Base-by-base conservation (phyloP, 345 rosid species). In the Orychophragmus violaceus region DNA sequence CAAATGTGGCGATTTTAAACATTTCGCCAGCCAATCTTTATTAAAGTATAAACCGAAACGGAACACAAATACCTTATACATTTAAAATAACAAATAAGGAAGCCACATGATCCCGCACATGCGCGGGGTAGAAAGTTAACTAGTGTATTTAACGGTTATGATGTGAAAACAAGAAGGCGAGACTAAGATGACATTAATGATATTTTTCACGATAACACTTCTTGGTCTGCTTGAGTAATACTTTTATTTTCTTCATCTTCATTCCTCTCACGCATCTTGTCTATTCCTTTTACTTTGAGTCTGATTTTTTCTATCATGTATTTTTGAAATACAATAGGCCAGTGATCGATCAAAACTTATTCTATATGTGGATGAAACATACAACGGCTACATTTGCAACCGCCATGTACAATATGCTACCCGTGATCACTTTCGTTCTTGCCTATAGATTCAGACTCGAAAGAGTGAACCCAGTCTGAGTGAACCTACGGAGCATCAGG, bases 381-480 rank as follows among this genome's bases (percentile, higher is more conserved):
- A 86, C 97, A 0, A 90, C 96, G 0, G 99, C 90, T 5, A 93
- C 99, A 13, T 88, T 88, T 60, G 88, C 97, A 46, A 80, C 89
- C 1, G 89, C 99, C 59, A 82, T 90, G 84, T 63, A 82, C 76
- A 93, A 93, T 28, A n/a, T 93, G 69, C 79, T 94, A 56, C 99
- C 99, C 0, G 97, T 96, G 29, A 80, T 87, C 50, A 87, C 97
- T 51, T 85, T 94, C 11, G 16, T 94, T 17, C 70, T 94, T 53
- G 97, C 99, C 29, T 90, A 81, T 75, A 64, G 88, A 8, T 66
- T 83, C 2, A 69, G 93, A 80, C 81, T 90, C 1, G 98, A 93
- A 83, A 85, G 79, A 59, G 90, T 90, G 30, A n/a, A n/a, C n/a
- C n/a, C n/a, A n/a, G n/a, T n/a, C n/a, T n/a, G n/a, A n/a, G n/a